Conservation (phyloP, 805 yeast genomes). For the Yarrowia sp. region DNA sequence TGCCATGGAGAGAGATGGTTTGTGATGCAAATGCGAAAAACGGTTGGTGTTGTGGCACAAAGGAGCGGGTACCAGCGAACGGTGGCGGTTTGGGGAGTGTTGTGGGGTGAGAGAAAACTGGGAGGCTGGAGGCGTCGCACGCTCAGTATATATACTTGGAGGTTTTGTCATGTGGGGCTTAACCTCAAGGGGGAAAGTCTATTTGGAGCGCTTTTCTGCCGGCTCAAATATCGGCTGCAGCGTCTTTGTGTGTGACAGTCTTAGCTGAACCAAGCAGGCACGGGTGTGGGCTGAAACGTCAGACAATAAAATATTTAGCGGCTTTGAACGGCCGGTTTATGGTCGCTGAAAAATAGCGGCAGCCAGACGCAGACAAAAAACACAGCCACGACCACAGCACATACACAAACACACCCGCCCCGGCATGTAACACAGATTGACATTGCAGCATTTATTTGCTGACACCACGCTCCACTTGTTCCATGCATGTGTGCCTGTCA, state of each 20-base stretch:
- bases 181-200: constrained; percentile 17
- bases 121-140: background rate
- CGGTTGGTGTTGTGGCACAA: background rate
- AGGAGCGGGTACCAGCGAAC: constrained; percentile 8
- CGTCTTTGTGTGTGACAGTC: background rate
- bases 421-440: too few relatives aligned
- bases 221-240: background rate
- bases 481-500: constrained; percentile 21
- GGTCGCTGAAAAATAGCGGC: too few relatives aligned
- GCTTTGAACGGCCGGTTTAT: too few relatives aligned
- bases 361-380: too few relatives aligned
- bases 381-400: too few relatives aligned
- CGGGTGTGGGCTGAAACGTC: background rate
- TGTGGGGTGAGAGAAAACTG: background rate
- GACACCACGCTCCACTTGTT: constrained; percentile 19
- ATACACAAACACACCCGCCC: too few relatives aligned
- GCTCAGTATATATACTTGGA: background rate
- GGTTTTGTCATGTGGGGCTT: constrained; percentile 16
- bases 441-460: too few relatives aligned
- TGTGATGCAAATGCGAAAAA: background rate
- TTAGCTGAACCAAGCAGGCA: background rate
- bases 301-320: too few relatives aligned
- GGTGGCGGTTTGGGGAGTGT: background rate
- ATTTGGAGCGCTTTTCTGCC: background rate
- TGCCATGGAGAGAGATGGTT: background rate